Evolutionary conservation across 2,329 filamentous ascomycete species (phyloP).

Genomic region (Rhynchosporium agropyri): DNA sequence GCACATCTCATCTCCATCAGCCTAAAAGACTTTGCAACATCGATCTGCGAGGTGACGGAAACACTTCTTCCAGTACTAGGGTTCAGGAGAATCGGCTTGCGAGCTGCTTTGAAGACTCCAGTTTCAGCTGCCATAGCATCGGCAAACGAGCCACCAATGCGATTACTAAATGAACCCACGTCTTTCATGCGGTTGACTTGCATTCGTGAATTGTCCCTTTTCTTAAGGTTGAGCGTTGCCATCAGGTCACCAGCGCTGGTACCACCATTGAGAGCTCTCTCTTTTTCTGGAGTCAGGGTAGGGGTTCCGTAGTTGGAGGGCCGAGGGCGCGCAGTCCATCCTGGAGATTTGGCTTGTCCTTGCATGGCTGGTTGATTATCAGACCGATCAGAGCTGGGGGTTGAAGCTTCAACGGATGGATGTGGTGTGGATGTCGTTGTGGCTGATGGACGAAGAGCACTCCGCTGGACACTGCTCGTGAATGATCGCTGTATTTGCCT

Average conservation of each 20-base stretch:
- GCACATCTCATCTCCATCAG: constrained; percentile 47
- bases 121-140: not conserved
- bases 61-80: constrained; percentile 38
- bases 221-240: not conserved
- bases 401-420: not conserved
- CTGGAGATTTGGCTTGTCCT: constrained; percentile 6
- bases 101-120: constrained; percentile 10
- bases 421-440: constrained; percentile 20
- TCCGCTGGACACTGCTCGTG: constrained; percentile 13
- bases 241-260: constrained; percentile 15
- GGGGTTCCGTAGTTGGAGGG: not conserved
- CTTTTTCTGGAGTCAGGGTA: constrained; percentile 7
- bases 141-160: not conserved
- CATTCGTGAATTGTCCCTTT: not conserved
- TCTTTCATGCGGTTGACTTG: constrained; percentile 7
- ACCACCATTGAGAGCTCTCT: constrained; percentile 10
- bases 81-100: constrained; percentile 31
- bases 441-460: constrained; percentile 19
- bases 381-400: constrained; percentile 3
- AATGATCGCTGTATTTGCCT: constrained; percentile 21
- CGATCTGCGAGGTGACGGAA: constrained; percentile 28
- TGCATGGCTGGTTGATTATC: constrained; percentile 3
- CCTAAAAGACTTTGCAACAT: constrained; percentile 36
- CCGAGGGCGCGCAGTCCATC: constrained; percentile 15
- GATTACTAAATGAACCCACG: not conserved